A percentile compares a stretch with the other conserved stretches of the same genome.
Evolutionary conservation across 2,329 filamentous ascomycete species (phyloP).

Genomic region (Neopestalotiopsis sp.): DNA sequence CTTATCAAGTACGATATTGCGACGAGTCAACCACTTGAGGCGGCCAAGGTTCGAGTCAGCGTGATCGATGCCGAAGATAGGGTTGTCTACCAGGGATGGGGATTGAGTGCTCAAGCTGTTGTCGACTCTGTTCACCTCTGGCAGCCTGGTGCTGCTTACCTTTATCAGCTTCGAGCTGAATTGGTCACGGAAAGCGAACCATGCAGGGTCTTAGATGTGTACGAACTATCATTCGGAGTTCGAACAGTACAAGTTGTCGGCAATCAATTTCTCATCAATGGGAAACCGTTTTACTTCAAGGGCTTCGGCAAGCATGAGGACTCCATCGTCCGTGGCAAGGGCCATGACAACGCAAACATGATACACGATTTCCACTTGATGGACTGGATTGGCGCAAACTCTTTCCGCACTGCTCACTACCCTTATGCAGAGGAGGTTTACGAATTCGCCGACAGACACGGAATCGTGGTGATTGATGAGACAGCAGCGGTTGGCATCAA

Average conservation of each 20-base stretch:
- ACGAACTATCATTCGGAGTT: conserved; percentile 26
- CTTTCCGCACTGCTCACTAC: conserved; percentile 38
- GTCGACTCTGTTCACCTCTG: neutral
- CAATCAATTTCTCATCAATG: conserved; percentile 34
- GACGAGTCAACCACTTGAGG: neutral
- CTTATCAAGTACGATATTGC: neutral
- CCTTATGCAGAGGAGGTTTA: conserved; percentile 37
- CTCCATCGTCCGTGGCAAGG: conserved; percentile 33
- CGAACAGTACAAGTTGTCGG: conserved; percentile 29
- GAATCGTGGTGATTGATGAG: conserved; percentile 36
- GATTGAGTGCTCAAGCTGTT: neutral
- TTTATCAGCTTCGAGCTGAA: neutral
- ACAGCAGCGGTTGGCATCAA: conserved; percentile 35
- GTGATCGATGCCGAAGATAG: neutral
- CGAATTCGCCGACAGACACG: conserved; percentile 35
- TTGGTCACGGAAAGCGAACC: conserved; percentile 25
- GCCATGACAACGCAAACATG: conserved; percentile 37
- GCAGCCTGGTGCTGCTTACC: neutral
- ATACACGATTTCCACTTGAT: conserved; percentile 38
- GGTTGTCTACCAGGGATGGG: neutral
- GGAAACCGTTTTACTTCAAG: conserved; percentile 35
- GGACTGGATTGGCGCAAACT: conserved; percentile 38
- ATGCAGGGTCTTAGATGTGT: neutral
- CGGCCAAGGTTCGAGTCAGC: neutral
- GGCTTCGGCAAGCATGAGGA: conserved; percentile 39